Evolutionary conservation across 1,284 basidiomycete species (phyloP), one percentile per base, ranked within the genome.

Genomic region (Taiwanofungus camphoratus): DNA sequence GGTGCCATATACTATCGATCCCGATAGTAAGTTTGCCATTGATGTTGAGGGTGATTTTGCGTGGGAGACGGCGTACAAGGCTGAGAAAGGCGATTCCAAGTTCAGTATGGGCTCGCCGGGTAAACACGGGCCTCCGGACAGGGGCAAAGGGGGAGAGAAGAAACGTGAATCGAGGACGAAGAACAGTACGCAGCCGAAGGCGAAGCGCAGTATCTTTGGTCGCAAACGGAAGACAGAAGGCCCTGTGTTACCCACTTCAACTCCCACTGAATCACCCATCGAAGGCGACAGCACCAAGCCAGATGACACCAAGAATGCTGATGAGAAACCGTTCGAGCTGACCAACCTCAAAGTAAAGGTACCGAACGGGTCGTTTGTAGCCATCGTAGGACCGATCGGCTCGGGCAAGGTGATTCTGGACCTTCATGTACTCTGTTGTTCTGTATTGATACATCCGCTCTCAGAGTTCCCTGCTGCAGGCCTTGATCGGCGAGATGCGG

Each of bases 401-500:
- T 81, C 76, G 11, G 86, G 86, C 20, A 88, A 88, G 70, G 77
- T 77, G 36, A 58, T 51, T 31, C 18, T n/a, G 8, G 8, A 21
- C 43, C 11, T 41, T 38, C 33, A 13, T 36, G 3, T 23, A 7
- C 6, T n/a, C 9, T 20, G 3, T 16, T 9, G 16, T 11, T 4
- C 23, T 12, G 12, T 26, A 7, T 38, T 37, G 21, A 9, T 8
- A 22, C 26, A 3, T 37, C 18, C 6, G 13, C 5, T 9, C 13
- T 22, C 51, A 79, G 77, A 79, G 75, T 39, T 83, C 82, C 0
- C 58, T 87, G 22, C 62, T 87, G 6, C 82, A 87, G 56, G 79
- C 77, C 2, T 58, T 89, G 38, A 79, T 92, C 42, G 88, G 88
- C 11, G 88, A 92, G 61, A 90, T 92, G 87, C 70, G 77, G n/a